Base-by-base conservation (phyloP, 345 rosid species). In the Limnanthes douglasii region DNA sequence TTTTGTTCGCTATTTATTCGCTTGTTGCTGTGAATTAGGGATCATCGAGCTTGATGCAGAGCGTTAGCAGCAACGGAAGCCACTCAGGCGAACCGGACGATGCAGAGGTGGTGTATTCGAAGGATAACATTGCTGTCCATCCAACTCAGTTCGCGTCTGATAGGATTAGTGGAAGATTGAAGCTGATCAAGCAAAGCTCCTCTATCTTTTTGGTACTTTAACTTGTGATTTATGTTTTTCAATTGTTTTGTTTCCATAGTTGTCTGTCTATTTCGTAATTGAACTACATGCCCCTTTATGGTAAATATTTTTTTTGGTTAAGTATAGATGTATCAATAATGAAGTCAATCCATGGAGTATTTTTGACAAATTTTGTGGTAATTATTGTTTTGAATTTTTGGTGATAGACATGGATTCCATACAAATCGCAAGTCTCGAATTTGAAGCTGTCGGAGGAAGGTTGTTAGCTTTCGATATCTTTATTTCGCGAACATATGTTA, bases 351-450 rank as follows among this genome's bases (percentile, higher is more conserved):
- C 19, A 30, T 11, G 11, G 0, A 6, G 3, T n/a, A n/a, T 7
- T 44, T 8, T 45, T 9, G 16, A 1, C 21, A 21, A 34, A 11
- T 10, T 22, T 26, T 18, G 7, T 26, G n/a, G 35, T 33, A 18
- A 10, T n/a, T 10, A 20, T 21, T 45, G 19, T 7, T 2, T 18
- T 8, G n/a, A n/a, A n/a, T n/a, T n/a, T n/a, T n/a, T 57, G 48
- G 41, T 51, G 26, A 13, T 43, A 75, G 93, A 67, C 73, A 4
- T 79, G 93, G 93, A 67, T 60, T 45, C 93, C 93, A 1, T 72
- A 65, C 64, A 69, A 70, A 60, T 78, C 68, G 14, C 70, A 67
- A 37, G 53, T 37, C 54, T 48, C 82, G 3, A 64, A 43, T 33
- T 64, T 73, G 1, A 66, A 61, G 48, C 43, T 69, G 10, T 55